A percentile compares a stretch with the other conserved stretches of the same genome.
phyloP scores from a whole-genome alignment of 1,139 yeast genomes.

The Protomyces arabidopsidicola region DNA sequence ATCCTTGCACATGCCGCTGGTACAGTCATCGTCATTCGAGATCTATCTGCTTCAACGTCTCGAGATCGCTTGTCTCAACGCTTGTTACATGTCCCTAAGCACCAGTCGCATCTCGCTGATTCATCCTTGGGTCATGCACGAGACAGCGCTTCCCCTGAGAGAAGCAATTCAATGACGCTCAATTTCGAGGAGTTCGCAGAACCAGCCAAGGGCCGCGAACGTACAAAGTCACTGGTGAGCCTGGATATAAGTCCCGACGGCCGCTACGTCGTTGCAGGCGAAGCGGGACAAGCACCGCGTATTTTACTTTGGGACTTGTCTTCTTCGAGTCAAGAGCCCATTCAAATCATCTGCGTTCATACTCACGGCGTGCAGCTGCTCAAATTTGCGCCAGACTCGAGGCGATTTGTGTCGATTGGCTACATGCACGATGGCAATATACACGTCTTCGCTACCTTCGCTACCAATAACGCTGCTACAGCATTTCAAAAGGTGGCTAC shows the following conservation, averaged over 20 bases:
- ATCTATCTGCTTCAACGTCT: neutral
- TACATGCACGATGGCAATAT: slow-evolving; percentile 20
- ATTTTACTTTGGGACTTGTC: slow-evolving; percentile 17
- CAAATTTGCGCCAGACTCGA: slow-evolving; percentile 9
- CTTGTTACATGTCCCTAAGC: neutral
- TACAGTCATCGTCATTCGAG: neutral
- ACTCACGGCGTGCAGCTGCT: slow-evolving; percentile 15
- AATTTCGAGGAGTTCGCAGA: slow-evolving; percentile 14
- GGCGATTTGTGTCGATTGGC: slow-evolving; percentile 11
- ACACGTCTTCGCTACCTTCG: slow-evolving; percentile 1
- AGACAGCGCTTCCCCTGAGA: neutral
- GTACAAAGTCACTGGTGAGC: slow-evolving; percentile 8
- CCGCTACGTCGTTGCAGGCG: slow-evolving; percentile 12
- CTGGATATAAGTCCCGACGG: slow-evolving; percentile 4
- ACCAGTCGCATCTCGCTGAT: neutral
- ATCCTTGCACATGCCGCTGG: neutral
- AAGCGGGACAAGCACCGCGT: slow-evolving; percentile 18
- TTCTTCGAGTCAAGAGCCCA: neutral
- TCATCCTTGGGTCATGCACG: neutral
- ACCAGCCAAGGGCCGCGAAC: slow-evolving; percentile 13
- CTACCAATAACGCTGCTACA: neutral
- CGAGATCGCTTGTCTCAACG: neutral
- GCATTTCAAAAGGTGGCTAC: slow-evolving; percentile 10
- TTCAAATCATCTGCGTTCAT: slow-evolving; percentile 10
- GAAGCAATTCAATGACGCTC: neutral